These are phyloP conservation scores for Blastocladiella britannica DNA, from an alignment of 192 early-diverging fungal species.

Conservation along the genomic window DNA sequence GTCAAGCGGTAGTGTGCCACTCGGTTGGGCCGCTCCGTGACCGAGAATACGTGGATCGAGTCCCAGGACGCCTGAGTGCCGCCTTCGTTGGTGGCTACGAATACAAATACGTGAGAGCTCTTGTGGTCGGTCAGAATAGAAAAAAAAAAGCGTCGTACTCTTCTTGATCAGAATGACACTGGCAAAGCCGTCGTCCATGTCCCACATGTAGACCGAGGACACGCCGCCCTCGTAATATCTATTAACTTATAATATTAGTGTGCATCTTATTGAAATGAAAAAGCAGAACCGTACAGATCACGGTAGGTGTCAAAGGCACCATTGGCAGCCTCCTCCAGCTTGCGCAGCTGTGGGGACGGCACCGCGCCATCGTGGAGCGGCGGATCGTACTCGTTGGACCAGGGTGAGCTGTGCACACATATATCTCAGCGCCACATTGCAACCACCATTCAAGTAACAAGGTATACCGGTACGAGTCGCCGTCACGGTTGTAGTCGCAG, in stretches of 20 bases:
- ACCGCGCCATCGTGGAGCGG: conserved; percentile 50
- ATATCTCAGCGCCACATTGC: background rate
- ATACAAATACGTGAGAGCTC: background rate
- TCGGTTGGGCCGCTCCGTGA: conserved; percentile 51
- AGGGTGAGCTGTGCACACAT: conserved; percentile 51
- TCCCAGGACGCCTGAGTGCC: conserved; percentile 87
- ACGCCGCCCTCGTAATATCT: conserved; percentile 84
- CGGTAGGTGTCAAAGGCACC: conserved; percentile 92
- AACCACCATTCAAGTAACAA: background rate
- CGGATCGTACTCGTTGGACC: conserved; percentile 90
- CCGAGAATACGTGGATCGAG: conserved; percentile 92
- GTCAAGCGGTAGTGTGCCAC: conserved; percentile 88
- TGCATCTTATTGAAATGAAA: conserved; percentile 1
- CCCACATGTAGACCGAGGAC: conserved; percentile 94
- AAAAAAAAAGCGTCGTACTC: conserved; percentile 26
- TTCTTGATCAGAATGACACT: conserved; percentile 91
- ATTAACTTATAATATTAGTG: conserved; percentile 3
- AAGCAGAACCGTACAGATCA: conserved; percentile 46
- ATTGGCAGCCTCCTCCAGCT: conserved; percentile 77
- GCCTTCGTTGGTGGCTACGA: conserved; percentile 25
- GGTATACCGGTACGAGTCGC: conserved; percentile 66
- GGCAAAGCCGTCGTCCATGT: conserved; percentile 69
- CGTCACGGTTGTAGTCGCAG: conserved; percentile 95
- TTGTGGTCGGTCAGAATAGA: too few relatives aligned
- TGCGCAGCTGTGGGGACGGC: conserved; percentile 61